Conservation (phyloP, 192 early-diverging fungal genomes). For the Coemansia aciculifera region DNA sequence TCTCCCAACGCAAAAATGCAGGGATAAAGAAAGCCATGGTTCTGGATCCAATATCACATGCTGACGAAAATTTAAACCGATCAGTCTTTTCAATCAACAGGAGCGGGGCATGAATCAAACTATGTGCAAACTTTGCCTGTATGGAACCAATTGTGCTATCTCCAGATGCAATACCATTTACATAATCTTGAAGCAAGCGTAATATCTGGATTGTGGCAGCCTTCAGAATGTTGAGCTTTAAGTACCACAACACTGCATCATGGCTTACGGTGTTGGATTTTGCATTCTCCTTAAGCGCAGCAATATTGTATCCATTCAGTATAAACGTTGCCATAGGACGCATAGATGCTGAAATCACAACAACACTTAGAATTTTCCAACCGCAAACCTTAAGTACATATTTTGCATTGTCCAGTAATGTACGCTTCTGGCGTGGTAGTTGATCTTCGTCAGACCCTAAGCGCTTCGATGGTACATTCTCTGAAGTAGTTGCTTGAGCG, state of each 20-base stretch:
- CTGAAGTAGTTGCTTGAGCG: background rate
- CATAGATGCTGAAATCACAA: background rate
- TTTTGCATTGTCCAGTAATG: background rate
- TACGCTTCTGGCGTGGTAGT: background rate
- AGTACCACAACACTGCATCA: conserved; percentile 9
- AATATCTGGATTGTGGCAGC: background rate
- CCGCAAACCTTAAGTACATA: too few relatives aligned
- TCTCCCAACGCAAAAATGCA: background rate
- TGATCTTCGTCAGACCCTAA: background rate
- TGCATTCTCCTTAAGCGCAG: conserved; percentile 12
- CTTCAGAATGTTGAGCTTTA: background rate
- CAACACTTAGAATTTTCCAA: too few relatives aligned
- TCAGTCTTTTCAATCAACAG: background rate
- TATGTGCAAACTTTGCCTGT: background rate
- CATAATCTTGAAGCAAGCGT: background rate
- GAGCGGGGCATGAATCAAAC: conserved; percentile 7
- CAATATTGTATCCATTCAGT: conserved; percentile 27
- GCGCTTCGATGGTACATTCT: background rate
- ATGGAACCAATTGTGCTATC: background rate
- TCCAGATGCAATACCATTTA: background rate
- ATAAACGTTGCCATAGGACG: conserved; percentile 19
- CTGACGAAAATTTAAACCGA: background rate
- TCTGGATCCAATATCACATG: background rate
- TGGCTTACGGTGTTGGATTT: background rate
- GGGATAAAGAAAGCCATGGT: background rate